Conservation (phyloP, 2,329 filamentous ascomycete genomes). For the Aspergillus ochraceus region DNA sequence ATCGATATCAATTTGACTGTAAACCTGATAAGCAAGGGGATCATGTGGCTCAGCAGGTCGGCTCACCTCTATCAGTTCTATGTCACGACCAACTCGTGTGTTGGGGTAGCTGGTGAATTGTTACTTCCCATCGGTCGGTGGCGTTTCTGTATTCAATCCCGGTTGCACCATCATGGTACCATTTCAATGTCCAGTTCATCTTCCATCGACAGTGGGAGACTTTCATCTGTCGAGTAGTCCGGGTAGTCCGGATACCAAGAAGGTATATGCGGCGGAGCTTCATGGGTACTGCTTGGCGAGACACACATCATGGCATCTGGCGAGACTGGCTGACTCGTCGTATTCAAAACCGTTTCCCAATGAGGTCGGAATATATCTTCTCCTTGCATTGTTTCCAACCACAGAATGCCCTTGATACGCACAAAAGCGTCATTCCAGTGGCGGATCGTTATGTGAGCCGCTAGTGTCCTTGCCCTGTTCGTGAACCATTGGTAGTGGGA, state of each 20-base stretch:
- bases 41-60: too few relatives aligned
- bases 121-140: too few relatives aligned
- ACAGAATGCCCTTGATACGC: conserved; percentile 20
- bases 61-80: too few relatives aligned
- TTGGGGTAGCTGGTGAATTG: too few relatives aligned
- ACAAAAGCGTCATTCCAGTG: conserved; percentile 11
- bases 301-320: not conserved
- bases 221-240: not conserved
- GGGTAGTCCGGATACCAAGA: not conserved
- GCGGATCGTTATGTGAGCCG: conserved; percentile 12
- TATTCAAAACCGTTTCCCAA: conserved; percentile 19
- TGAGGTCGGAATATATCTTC: conserved; percentile 20
- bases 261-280: not conserved
- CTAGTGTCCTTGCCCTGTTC: conserved; percentile 9
- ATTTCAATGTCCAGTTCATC: not conserved
- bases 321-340: not conserved
- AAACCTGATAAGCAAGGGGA: too few relatives aligned
- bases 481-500: conserved; percentile 19
- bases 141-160: too few relatives aligned
- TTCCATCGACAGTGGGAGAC: not conserved
- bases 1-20: too few relatives aligned
- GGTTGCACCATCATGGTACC: not conserved
- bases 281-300: not conserved
- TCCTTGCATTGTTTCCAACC: conserved; percentile 18
- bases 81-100: too few relatives aligned